Evolutionary conservation across 345 rosid species (phyloP), one percentile per base, ranked within the genome.

Genomic region (Moricandia moricandioides): DNA sequence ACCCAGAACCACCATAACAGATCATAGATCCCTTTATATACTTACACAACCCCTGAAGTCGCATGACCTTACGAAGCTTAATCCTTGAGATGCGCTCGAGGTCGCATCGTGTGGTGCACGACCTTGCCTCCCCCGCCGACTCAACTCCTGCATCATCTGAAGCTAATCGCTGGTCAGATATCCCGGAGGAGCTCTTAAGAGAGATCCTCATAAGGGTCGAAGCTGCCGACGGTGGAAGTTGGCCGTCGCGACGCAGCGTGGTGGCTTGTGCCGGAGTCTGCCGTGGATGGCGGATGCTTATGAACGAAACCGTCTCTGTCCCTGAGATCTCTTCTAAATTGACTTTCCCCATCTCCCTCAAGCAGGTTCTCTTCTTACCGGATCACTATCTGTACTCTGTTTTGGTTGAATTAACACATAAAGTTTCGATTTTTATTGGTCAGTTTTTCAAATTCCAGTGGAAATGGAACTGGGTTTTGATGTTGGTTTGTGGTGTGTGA

Each of bases 251-350:
- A 29, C 91, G 79, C 68, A 83, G 82, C 75, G 97, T 94, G 18
- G 97, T 91, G 24, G 94, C 93, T 68, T 90, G 96, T 39, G 95
- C 93, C 54, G 87, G 96, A 1, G 97, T 94, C 2, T 91, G 98
- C 75, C 83, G 88, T 60, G 74, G 85, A 30, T 94, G 98, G 98
- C 77, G 97, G 34, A 34, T 74, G 67, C 82, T 89, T 37, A 84
- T 84, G 58, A 88, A 86, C 73, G 95, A 88, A 74, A 83, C 85
- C 62, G 97, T 94, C 75, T 73, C 69, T 55, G 82, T 83, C n/a
- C 96, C 90, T 29, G 87, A 89, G 76, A 79, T 82, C 72, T 91
- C 95, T 1, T 90, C 88, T 35, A 85, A 78, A 72, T 63, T 94
- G 71, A 91, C 96, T 27, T 91, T 94, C 60, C 97, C 97, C 21